These are phyloP conservation scores for Rhizopogon roseolus DNA, from an alignment of 768 basidiomycete genomes.

Conservation along the genomic window DNA sequence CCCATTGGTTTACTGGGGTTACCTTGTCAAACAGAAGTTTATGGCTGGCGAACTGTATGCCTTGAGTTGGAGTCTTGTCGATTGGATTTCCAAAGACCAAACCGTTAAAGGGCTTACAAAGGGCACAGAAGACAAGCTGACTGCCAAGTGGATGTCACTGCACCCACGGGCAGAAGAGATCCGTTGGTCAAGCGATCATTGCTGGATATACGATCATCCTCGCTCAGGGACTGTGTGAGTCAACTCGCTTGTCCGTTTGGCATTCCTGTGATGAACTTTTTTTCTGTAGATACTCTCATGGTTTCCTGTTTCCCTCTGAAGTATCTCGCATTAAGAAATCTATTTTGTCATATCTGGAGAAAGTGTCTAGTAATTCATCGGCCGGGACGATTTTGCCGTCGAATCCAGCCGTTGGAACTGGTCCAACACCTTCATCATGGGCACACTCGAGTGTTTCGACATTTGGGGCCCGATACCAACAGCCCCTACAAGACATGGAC, in stretches of 20 bases:
- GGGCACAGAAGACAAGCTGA: constrained; percentile 92
- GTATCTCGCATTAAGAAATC: constrained; percentile 60
- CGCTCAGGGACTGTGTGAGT: constrained; percentile 87
- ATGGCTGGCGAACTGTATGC: constrained; percentile 96
- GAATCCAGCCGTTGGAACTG: constrained; percentile 11
- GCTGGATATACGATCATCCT: constrained; percentile 99
- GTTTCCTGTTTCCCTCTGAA: constrained; percentile 91
- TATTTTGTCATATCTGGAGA: constrained; percentile 50
- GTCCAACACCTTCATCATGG: constrained; percentile 56
- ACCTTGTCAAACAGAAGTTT: constrained; percentile 86
- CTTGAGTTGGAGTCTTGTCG: constrained; percentile 81
- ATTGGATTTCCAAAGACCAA: constrained; percentile 79
- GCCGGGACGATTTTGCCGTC: constrained; percentile 22
- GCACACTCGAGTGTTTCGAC: constrained; percentile 82
- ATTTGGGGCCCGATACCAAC: constrained; percentile 73
- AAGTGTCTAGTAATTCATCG: constrained; percentile 31
- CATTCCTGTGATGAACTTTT: constrained; percentile 6
- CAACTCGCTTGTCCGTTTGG: not conserved
- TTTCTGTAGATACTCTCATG: constrained; percentile 78
- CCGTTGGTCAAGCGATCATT: constrained; percentile 87
- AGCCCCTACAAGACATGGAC: constrained; percentile 63
- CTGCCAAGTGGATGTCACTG: constrained; percentile 84
- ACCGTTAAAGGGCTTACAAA: constrained; percentile 58
- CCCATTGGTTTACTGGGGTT: constrained; percentile 84
- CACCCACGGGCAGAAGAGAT: constrained; percentile 79